These are phyloP conservation scores for Vigna unguiculata DNA, from an alignment of 306 rosid genomes.

Conservation along the genomic window DNA sequence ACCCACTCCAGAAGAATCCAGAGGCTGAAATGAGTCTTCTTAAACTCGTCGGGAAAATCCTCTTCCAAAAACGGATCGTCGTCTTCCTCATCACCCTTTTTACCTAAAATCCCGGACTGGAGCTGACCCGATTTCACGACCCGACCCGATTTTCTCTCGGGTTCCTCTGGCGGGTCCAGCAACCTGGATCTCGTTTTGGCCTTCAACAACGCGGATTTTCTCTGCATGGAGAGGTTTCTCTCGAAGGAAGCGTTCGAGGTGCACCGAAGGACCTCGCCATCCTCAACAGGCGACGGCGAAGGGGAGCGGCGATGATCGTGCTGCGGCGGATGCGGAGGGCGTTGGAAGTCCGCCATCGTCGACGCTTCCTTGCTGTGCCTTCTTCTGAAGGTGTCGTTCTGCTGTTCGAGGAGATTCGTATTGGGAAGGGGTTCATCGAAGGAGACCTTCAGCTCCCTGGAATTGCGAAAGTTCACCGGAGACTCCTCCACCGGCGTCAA, in stretches of 20 bases:
- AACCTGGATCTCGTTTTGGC: constrained; percentile 73
- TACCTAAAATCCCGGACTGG: constrained; percentile 63
- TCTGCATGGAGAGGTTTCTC: constrained; percentile 65
- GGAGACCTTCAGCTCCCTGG: constrained; percentile 69
- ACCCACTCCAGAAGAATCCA: constrained; percentile 73
- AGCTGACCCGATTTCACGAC: constrained; percentile 60
- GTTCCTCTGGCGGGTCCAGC: constrained; percentile 78
- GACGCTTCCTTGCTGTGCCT: constrained; percentile 56
- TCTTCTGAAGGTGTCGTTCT: constrained; percentile 54
- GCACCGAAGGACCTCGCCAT: constrained; percentile 71
- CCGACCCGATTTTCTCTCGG: constrained; percentile 54
- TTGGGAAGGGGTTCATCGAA: constrained; percentile 56
- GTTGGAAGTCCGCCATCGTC: constrained; percentile 30
- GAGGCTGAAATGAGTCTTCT: constrained; percentile 43
- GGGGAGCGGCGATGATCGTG: constrained; percentile 43
- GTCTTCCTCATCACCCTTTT: constrained; percentile 56
- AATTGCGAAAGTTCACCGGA: constrained; percentile 41
- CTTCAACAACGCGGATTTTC: constrained; percentile 54
- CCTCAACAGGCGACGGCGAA: constrained; percentile 23
- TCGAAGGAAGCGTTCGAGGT: constrained; percentile 72
- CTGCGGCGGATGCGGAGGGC: constrained; percentile 48
- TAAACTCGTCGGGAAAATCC: constrained; percentile 70
- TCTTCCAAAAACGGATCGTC: constrained; percentile 85
- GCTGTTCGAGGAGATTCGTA: neutral
- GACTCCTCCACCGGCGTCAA: constrained; percentile 65